Evolutionary conservation across 352 stramenopile species (phyloP), one percentile per base, ranked within the genome.

Genomic region (Blastocystis sp.): DNA sequence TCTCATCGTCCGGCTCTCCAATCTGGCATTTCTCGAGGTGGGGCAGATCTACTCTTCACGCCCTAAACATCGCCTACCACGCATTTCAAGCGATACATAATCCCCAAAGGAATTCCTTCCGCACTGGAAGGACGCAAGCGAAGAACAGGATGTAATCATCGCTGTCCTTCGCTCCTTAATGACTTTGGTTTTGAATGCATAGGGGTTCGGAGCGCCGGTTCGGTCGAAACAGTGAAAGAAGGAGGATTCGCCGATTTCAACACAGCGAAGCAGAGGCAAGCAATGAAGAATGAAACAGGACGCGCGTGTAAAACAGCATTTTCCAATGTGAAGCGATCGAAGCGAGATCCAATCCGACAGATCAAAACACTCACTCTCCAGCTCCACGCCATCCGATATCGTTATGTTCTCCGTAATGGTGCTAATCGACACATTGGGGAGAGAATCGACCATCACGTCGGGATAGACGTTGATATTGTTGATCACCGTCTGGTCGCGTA

Each of bases 281-380:
- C 28, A 17, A 14, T n/a, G 41, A n/a, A 76, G 14, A 48, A 52
- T 21, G 48, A 76, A 48, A 28, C 66, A 17, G 17, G 28, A 4
- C 23, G 48, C 21, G 19, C 2, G 21, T 34, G 56, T 28, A 70
- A 84, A 84, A 23, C 74, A 84, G 34, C 41, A n/a, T 7, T 56
- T 56, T 60, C 74, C 74, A n/a, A 84, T 84, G n/a, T 23, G 28
- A 1, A 84, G 56, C 10, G 43, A 38, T 14, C 59, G 52, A 23
- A 84, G 23, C 28, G 19, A 21, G 40, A 23, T 4, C 11, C 34
- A 45, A 52, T 45, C 21, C 0, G 34, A 74, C 17, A 74, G 34
- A 45, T 74, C 17, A 10, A 74, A n/a, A 9, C 41, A 48, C 48
- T 17, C 48, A 60, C 40, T 28, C 14, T 17, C 48, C 38, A 76